Conservation (phyloP, 768 basidiomycete genomes). For the Phanerochaete carnosa region DNA sequence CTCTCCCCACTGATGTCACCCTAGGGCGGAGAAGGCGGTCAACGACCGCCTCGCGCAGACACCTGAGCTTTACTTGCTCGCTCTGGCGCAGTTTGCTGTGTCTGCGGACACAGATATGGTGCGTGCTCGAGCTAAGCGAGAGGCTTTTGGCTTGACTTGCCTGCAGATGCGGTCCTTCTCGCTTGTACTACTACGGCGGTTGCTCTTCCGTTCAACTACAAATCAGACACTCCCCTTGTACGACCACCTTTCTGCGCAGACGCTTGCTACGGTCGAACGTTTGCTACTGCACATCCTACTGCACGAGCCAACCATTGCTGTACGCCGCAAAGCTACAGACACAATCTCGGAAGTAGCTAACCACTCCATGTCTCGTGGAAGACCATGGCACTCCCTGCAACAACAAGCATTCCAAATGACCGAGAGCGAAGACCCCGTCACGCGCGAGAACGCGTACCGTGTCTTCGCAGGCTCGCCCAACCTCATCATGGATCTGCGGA, state of each 20-base stretch:
- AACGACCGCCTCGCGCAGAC: constrained; percentile 76
- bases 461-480: constrained; percentile 75
- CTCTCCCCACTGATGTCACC: neutral
- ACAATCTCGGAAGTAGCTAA: constrained; percentile 75
- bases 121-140: constrained; percentile 27
- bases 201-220: constrained; percentile 59
- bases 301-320: constrained; percentile 54
- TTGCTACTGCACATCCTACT: constrained; percentile 67
- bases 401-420: constrained; percentile 69
- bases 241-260: constrained; percentile 68
- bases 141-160: neutral
- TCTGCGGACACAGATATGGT: constrained; percentile 79
- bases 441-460: constrained; percentile 49
- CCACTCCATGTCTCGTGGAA: constrained; percentile 67
- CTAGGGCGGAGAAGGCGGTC: constrained; percentile 75
- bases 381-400: constrained; percentile 82
- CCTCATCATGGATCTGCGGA: constrained; percentile 72
- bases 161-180: constrained; percentile 82
- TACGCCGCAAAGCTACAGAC: constrained; percentile 70
- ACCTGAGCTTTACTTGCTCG: constrained; percentile 77
- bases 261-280: constrained; percentile 65
- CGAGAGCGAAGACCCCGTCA: constrained; percentile 28
- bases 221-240: constrained; percentile 49
- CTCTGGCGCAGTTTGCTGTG: constrained; percentile 75
- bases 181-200: constrained; percentile 72